Evolutionary conservation across 2,329 filamentous ascomycete genomes (phyloP), one percentile per base, ranked within the genome.

Genomic region (Exophiala dermatitidis): DNA sequence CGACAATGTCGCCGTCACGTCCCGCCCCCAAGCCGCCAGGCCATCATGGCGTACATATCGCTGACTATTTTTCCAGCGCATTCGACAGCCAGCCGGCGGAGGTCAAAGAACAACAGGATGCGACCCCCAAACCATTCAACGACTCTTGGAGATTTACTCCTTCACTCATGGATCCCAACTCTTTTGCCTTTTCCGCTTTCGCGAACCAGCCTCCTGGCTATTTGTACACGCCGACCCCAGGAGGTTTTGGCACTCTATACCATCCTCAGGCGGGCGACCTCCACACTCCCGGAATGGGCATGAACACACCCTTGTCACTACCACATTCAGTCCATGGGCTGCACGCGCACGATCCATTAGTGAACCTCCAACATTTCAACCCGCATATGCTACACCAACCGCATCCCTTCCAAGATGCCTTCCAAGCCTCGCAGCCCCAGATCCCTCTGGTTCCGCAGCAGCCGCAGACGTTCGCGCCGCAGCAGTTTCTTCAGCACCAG

Each of bases 101-200:
- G 53, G 70, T 81, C 59, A 88, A 88, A 68, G 86, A 93, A 70
- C 81, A 86, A 70, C 81, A 86, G 65, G 89, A 95, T 65, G 85
- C 87, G 19, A 95, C 88, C 2, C 88, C 89, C 3, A 82, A 86
- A 67, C 86, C 84, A 12, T 80, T 85, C 40, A 83, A 86, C 64
- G 90, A 96, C 62, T 83, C 80, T 63, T 93, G 90, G 84, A 81
- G 86, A 61, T 90, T 95, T 65, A 95, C 90, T 2, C 89, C 90
- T 3, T 93, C 90, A 26, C 76, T 95, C 53, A 79, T 97, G 66
- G 91, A 97, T 66, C 83, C 89, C 12, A 89, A 85, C 68, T 86
- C 88, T 31, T 88, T 88, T 68, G 81, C 83, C 28, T 96, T 95
- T 70, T 78, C 82, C 55, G 78, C 79, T 52, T 91, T 95, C 65